Percentiles rank a stretch among this genome's conserved stretches.
Evolutionary conservation across 2,329 filamentous ascomycete species (phyloP).

Genomic region (Ophiostoma perfectum): DNA sequence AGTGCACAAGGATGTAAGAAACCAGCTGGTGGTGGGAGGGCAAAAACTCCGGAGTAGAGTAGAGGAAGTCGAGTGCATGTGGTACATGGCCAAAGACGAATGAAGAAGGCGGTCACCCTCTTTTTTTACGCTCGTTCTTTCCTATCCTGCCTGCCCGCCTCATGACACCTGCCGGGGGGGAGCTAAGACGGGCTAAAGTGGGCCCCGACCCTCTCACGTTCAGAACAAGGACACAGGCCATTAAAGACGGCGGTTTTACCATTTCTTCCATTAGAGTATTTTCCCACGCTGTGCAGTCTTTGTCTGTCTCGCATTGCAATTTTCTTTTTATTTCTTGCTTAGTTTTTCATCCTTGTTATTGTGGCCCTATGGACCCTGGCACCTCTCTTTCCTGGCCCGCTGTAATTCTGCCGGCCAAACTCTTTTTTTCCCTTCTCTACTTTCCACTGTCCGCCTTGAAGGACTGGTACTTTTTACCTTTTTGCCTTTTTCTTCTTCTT

Average conservation of each 20-base stretch:
- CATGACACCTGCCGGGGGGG: conserved; percentile 6
- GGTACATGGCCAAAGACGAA: conserved; percentile 8
- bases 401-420: neutral
- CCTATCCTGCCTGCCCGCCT: neutral
- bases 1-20: too few species aligned
- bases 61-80: neutral
- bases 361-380: conserved; percentile 9
- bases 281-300: neutral
- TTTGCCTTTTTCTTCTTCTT: neutral
- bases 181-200: conserved; percentile 20
- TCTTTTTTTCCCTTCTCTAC: conserved; percentile 5
- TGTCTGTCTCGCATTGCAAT: neutral
- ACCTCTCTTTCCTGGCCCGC: neutral
- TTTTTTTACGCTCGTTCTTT: conserved; percentile 6
- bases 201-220: neutral
- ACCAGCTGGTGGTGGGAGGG: conserved; percentile 6
- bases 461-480: neutral
- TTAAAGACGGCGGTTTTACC: neutral
- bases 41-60: conserved; percentile 1
- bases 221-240: neutral
- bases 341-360: neutral
- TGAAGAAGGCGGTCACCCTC: conserved; percentile 16
- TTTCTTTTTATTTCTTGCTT: neutral
- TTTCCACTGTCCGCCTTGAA: neutral
- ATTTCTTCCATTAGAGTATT: neutral